A percentile compares a stretch with the other conserved stretches of the same genome.
phyloP scores from a whole-genome alignment of 164 flowering plant genomes.

The Stephania yunnanensis region DNA sequence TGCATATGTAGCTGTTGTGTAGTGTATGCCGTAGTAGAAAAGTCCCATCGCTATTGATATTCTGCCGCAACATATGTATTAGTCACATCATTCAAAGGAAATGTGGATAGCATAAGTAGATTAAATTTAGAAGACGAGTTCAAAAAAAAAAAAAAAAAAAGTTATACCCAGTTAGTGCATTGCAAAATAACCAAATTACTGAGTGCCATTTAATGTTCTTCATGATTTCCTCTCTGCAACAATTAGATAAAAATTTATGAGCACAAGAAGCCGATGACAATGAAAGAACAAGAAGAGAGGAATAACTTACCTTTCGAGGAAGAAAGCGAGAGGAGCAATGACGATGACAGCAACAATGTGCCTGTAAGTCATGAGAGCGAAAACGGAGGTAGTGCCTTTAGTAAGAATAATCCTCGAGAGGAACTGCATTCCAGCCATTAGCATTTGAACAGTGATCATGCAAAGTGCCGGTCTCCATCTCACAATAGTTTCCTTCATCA shows the following conservation, averaged over 20 bases:
- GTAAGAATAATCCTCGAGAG: background rate
- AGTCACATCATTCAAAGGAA: no score
- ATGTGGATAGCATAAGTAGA: no score
- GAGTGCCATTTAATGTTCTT: background rate
- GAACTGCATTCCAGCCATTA: background rate
- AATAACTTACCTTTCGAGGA: background rate
- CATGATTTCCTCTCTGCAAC: background rate
- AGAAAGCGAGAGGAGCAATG: background rate
- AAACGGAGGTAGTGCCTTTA: background rate
- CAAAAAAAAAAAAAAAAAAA: no score
- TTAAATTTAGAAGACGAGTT: no score
- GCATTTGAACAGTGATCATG: background rate
- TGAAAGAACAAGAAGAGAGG: background rate
- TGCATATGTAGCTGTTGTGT: conserved; percentile 38
- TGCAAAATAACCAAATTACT: background rate
- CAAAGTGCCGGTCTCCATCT: background rate
- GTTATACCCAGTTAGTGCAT: background rate
- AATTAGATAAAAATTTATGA: background rate
- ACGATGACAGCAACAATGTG: background rate
- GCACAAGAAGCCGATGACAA: background rate
- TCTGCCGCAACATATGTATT: conserved; percentile 20
- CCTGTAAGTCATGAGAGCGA: background rate
- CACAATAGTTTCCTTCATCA: no score
- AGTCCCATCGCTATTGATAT: conserved; percentile 20
- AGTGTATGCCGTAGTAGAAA: conserved; percentile 33